These are phyloP conservation scores for Kuraishia ogatae DNA, from an alignment of 805 yeast species.

Conservation along the genomic window DNA sequence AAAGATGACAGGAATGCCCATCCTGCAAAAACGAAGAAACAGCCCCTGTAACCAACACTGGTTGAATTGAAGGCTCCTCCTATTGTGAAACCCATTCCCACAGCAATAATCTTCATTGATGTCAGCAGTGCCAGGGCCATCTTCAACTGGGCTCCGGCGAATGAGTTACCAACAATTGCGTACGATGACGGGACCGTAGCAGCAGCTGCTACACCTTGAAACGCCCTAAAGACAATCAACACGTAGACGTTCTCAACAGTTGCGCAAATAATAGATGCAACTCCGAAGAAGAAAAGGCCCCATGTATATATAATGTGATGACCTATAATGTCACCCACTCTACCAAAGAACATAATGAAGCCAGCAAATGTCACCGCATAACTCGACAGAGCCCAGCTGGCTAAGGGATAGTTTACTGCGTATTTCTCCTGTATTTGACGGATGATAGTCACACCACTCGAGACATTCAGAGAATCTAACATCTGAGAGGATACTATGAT, in stretches of 20 bases:
- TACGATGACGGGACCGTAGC: constrained; percentile 25
- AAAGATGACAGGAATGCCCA: constrained; percentile 12
- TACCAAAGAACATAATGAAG: constrained; percentile 27
- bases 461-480: constrained; percentile 5
- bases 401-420: neutral
- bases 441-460: constrained; percentile 6
- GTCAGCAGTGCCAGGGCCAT: constrained; percentile 18
- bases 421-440: constrained; percentile 1
- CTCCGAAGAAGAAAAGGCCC: constrained; percentile 15
- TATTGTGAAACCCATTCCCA: constrained; percentile 30
- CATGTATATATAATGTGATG: constrained; percentile 16
- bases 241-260: constrained; percentile 24
- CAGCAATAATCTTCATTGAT: constrained; percentile 17
- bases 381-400: constrained; percentile 25
- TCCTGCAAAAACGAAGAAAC: constrained; percentile 30
- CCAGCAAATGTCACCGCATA: constrained; percentile 29
- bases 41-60: constrained; percentile 28
- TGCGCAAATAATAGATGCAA: constrained; percentile 25
- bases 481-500: neutral
- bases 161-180: constrained; percentile 22
- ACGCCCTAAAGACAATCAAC: constrained; percentile 25
- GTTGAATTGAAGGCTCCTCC: constrained; percentile 36
- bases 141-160: constrained; percentile 18
- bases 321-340: constrained; percentile 27
- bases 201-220: constrained; percentile 30